A percentile compares a stretch with the other conserved stretches of the same genome.
phyloP scores from a whole-genome alignment of 768 basidiomycete genomes.

The Rhodosporidiobolus odoratus region DNA sequence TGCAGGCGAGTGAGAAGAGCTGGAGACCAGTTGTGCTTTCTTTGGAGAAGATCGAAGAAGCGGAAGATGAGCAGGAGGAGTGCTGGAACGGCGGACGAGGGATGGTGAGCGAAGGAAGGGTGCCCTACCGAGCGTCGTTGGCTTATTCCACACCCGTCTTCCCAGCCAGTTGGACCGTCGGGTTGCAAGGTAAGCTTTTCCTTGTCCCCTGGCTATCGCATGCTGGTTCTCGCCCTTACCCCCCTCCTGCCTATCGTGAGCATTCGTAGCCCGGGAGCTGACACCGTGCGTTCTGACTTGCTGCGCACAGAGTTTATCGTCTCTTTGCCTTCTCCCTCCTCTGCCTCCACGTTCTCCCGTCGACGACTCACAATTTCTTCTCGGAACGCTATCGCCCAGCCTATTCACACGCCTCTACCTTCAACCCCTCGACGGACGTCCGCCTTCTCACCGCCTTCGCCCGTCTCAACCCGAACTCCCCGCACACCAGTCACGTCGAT shows the following conservation, averaged over 20 bases:
- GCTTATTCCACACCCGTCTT: slow-evolving; percentile 33
- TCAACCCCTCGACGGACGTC: not conserved
- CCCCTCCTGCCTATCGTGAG: too few relatives aligned
- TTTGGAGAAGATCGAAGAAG: not conserved
- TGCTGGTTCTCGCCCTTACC: too few relatives aligned
- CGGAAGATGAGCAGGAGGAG: not conserved
- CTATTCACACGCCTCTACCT: not conserved
- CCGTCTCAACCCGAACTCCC: not conserved
- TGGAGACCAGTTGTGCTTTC: slow-evolving; percentile 31
- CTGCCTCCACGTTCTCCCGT: not conserved
- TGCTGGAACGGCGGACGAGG: not conserved
- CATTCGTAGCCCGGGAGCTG: too few relatives aligned
- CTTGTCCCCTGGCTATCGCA: not conserved
- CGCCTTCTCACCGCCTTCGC: not conserved
- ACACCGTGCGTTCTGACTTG: too few relatives aligned
- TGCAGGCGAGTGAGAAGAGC: slow-evolving; percentile 15
- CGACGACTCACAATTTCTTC: not conserved
- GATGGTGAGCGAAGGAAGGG: not conserved
- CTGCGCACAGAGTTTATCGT: slow-evolving; percentile 26
- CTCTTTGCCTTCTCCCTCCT: not conserved
- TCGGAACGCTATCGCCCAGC: not conserved
- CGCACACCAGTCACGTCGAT: slow-evolving; percentile 10
- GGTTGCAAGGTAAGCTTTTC: slow-evolving; percentile 13
- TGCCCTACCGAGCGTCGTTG: slow-evolving; percentile 16
- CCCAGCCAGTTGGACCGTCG: slow-evolving; percentile 27